These are phyloP conservation scores for Protomyces lactucae-debilis DNA, from an alignment of 1,139 yeast species.

Conservation along the genomic window DNA sequence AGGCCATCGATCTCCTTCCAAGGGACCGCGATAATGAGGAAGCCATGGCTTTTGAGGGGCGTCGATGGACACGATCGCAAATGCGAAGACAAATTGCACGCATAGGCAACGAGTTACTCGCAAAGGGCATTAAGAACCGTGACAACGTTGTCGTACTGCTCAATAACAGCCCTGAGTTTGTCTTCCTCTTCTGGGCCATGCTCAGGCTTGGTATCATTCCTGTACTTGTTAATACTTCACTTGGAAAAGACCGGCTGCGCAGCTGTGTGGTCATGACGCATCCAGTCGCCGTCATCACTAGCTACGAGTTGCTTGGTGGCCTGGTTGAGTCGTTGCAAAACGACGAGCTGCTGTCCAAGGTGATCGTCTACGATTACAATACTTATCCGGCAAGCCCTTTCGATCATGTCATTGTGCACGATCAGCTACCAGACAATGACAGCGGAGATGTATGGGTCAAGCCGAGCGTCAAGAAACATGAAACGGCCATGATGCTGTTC, in stretches of 20 bases:
- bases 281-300: not conserved
- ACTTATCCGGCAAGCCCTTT: not conserved
- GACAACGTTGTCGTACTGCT: not conserved
- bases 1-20: not conserved
- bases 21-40: not conserved
- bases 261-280: not conserved
- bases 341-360: not conserved
- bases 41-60: not conserved
- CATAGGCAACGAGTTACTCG: not conserved
- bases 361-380: not conserved
- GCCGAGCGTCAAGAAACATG: constrained; percentile 32
- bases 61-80: not conserved
- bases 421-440: not conserved
- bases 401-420: not conserved
- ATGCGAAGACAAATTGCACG: not conserved
- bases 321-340: not conserved
- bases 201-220: not conserved
- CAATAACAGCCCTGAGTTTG: not conserved
- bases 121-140: not conserved
- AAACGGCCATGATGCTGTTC: constrained; percentile 69
- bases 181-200: not conserved
- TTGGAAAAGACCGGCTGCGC: not conserved
- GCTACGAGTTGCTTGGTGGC: not conserved
- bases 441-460: not conserved
- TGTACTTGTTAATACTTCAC: not conserved